Base-by-base conservation (phyloP, 1,139 yeast genomes). In the Candida neerlandica region DNA sequence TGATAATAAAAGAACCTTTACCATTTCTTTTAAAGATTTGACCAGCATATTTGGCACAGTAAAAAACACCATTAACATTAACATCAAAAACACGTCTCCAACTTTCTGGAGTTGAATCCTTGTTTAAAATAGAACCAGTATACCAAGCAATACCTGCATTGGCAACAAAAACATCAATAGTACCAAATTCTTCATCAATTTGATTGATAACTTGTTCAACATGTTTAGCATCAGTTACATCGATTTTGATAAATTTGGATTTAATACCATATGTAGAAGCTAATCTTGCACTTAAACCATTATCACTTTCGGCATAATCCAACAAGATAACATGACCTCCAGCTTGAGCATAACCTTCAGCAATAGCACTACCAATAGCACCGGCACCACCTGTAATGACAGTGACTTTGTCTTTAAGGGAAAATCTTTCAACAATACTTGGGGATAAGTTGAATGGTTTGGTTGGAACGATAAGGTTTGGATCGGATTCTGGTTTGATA, bases 71-170 rank as follows among this genome's bases (percentile, higher is more conserved):
- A 62, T 80, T 77, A 55, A 83, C 78, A 55, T 81, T 81, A 54
- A 81, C 71, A 55, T 70, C 73, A 62, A 80, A 75, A 45, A 84
- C 69, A 54, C 68, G 65, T 52, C 75, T 74, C 82, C 83, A 81
- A 52, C 74, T 80, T 43, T 80, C 80, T 62, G 64, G 55, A 1
- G 61, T 65, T 41, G 73, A 75, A 51, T 70, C 70, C 52, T 72
- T 70, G 52, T 86, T 89, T 51, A 86, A 71, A 55, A 85, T 66
- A 16, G 85, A 73, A n/a, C 94, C 96, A 27, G 82, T 80, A 43
- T 82, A 78, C 94, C 95, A 89, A 15, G 90, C 87, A 40, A 87
- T 81, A 52, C 96, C 96, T 16, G 96, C 96, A 66, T 89, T 89
- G 62, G 96, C 94, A 27, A 89, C 92, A 64, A 88, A 85, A 29